Conservation (phyloP, 768 basidiomycete genomes). For the Pisolithus tinctorius region DNA sequence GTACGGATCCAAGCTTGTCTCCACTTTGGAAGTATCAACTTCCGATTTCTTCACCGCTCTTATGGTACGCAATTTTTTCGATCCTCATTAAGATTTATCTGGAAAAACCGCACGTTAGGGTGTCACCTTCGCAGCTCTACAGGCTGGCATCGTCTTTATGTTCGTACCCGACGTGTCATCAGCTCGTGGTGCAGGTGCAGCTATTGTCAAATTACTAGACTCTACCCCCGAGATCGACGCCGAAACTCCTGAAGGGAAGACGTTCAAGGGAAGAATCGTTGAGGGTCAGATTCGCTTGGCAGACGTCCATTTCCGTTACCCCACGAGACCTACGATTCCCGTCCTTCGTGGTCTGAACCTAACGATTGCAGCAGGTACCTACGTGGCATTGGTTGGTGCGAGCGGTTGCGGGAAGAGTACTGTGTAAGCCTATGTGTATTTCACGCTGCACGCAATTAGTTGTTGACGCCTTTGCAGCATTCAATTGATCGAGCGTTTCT, state of each 20-base stretch:
- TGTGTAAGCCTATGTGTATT: conserved; percentile 40
- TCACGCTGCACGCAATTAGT: background rate
- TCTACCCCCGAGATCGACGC: conserved; percentile 74
- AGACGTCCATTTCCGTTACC: conserved; percentile 85
- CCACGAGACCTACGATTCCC: conserved; percentile 75
- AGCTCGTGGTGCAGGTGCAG: conserved; percentile 68
- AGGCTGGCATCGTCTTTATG: conserved; percentile 79
- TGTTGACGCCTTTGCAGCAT: conserved; percentile 38
- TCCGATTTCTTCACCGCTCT: conserved; percentile 77
- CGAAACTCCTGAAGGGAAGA: conserved; percentile 59
- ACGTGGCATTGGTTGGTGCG: conserved; percentile 76
- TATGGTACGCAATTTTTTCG: conserved; percentile 42
- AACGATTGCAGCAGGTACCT: conserved; percentile 68
- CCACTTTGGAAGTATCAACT: conserved; percentile 44
- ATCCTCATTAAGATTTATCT: background rate
- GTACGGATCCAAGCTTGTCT: conserved; percentile 63
- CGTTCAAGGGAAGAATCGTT: conserved; percentile 35
- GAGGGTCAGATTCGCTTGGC: conserved; percentile 69
- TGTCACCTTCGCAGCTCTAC: conserved; percentile 73
- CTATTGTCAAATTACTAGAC: conserved; percentile 74
- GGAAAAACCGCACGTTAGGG: conserved; percentile 33
- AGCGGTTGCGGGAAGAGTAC: conserved; percentile 81
- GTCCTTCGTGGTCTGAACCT: conserved; percentile 75
- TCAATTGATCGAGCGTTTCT: conserved; percentile 80
- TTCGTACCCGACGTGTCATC: conserved; percentile 88